Percentiles rank a stretch among this genome's conserved stretches.
These are phyloP conservation scores for Hypsizygus marmoreus DNA, from an alignment of 768 basidiomycete species.

Conservation along the genomic window DNA sequence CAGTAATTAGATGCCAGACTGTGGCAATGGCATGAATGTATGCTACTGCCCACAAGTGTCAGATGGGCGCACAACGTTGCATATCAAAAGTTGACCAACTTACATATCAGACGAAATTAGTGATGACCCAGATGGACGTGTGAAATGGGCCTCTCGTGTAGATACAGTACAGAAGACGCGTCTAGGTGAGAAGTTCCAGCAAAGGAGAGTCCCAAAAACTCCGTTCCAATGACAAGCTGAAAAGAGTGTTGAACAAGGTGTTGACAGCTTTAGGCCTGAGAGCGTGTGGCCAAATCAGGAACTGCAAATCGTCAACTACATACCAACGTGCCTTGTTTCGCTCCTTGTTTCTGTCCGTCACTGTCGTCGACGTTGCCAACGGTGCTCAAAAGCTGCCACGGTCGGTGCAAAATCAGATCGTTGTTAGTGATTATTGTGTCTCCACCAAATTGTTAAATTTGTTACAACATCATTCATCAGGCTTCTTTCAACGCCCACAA, in stretches of 20 bases:
- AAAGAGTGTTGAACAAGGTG: not conserved
- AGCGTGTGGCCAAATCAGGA: conserved; percentile 15
- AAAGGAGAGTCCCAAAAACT: conserved; percentile 2
- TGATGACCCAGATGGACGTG: not conserved
- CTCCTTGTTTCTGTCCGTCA: no score
- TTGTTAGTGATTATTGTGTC: no score
- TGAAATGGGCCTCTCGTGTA: not conserved
- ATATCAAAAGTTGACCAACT: conserved; percentile 3
- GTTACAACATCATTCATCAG: no score
- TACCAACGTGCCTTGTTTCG: not conserved
- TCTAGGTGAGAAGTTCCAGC: conserved; percentile 6
- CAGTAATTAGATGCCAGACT: conserved; percentile 3
- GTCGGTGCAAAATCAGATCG: no score
- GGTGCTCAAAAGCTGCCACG: no score
- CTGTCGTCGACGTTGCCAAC: no score
- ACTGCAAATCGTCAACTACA: not conserved
- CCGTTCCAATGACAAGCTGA: conserved; percentile 2
- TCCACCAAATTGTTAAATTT: no score
- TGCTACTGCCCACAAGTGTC: conserved; percentile 9
- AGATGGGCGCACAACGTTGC: not conserved
- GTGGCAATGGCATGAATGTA: conserved; percentile 10
- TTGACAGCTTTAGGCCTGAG: conserved; percentile 7
- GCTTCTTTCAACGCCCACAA: no score
- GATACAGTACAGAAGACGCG: not conserved
- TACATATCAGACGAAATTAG: conserved; percentile 10